Percentiles rank a stretch among this genome's conserved stretches.
Conservation (phyloP, 2,329 filamentous ascomycete genomes). For the Berkeleyomyces basicola region DNA sequence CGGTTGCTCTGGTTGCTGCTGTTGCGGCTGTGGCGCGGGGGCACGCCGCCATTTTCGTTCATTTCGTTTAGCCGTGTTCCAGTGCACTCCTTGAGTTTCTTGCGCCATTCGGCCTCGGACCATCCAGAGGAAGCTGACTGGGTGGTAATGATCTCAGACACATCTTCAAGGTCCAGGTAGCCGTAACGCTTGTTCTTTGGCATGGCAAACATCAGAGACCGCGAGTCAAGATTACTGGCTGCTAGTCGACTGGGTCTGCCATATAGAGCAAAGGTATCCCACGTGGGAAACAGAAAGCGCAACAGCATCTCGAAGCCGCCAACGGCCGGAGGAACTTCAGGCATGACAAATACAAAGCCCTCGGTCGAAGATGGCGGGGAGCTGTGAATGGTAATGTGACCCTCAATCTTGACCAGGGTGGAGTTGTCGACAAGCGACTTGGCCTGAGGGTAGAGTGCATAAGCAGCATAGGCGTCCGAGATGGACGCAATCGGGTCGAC, state of each 20-base stretch:
- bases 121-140: constrained; percentile 54
- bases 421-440: constrained; percentile 90
- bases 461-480: constrained; percentile 77
- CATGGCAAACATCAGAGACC: constrained; percentile 97
- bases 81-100: constrained; percentile 75
- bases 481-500: constrained; percentile 79
- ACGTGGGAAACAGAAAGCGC: constrained; percentile 80
- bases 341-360: constrained; percentile 96
- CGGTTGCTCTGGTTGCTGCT: constrained; percentile 43
- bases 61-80: constrained; percentile 56
- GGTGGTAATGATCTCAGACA: constrained; percentile 61
- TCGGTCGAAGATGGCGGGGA: constrained; percentile 63
- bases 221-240: constrained; percentile 69
- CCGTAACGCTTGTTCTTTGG: constrained; percentile 75
- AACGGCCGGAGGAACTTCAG: constrained; percentile 79
- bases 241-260: constrained; percentile 75
- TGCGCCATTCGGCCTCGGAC: constrained; percentile 81
- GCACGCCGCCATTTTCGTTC: constrained; percentile 30
- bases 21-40: constrained; percentile 28
- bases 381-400: constrained; percentile 72
- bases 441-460: constrained; percentile 88
- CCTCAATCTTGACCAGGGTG: constrained; percentile 85
- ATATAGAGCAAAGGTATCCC: constrained; percentile 83
- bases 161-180: constrained; percentile 78
- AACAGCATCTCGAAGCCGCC: constrained; percentile 92